Base-by-base conservation (phyloP, 2,329 filamentous ascomycete genomes). In the Hyphodiscus sp. region DNA sequence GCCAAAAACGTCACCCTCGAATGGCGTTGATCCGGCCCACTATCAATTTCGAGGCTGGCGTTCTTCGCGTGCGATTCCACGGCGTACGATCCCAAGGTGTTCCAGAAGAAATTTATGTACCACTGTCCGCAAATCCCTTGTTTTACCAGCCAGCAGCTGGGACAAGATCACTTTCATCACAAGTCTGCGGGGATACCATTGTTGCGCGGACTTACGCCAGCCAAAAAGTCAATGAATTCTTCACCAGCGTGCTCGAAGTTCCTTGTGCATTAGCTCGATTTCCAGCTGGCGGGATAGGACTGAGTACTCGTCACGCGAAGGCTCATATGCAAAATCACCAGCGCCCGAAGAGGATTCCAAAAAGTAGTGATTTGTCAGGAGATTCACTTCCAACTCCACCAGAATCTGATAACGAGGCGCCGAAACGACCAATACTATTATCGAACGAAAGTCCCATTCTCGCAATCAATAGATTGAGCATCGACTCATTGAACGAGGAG, bases 401-500 rank as follows among this genome's bases (percentile, higher is more conserved):
- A 1, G 80, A 83, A 48, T 85, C 81, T 0, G 81, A 81, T 55
- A 73, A 72, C 23, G 75, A 83, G 63, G 63, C 57, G 54, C 16
- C 64, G 60, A 45, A 66, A 49, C 68, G 63, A 11, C 80, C 83
- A 2, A 91, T 97, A 33, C 73, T 94, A 0, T 74, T 99, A 2
- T 88, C 91, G 20, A 99, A 99, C 67, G 94, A 97, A 70, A 95
- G 90, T 50, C 92, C 94, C 0, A 95, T 99, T 45, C 78, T 99
- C 0, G 81, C 89, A 46, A 85, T 97, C 52, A 90, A 89, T 19
- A 79, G 82, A 51, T 83, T 87, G 10, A 96, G 91, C 61, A 79
- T 97, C 47, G 83, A 89, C 46, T 79, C 78, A 1, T 72, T 97
- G 8, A 97, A 97, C 65, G 73, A 79, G 55, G 75, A 82, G 13